Base-by-base conservation (phyloP, 441 rosid genomes). In the Oxalis stricta region DNA sequence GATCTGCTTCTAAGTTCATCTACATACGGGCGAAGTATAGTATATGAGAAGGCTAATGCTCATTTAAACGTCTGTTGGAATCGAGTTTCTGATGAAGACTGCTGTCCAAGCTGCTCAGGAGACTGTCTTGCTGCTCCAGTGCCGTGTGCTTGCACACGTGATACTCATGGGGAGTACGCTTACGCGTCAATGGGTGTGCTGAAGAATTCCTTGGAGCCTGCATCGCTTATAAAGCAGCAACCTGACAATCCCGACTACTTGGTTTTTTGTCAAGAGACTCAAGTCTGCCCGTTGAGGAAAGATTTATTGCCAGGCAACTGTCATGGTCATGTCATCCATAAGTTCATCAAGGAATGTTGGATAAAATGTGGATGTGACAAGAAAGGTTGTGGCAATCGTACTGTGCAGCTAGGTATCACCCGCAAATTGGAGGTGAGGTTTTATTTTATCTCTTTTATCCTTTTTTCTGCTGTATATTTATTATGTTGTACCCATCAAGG, bases 321-420 rank as follows among this genome's bases (percentile, higher is more conserved):
- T 66, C 79, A 73, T 46, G 94, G 97, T 12, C 97, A 88, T 44
- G 50, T 82, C 68, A 47, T 84, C 29, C 66, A 79, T 58, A 84
- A 73, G 71, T 88, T 88, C 48, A 72, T 84, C 33, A 88, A 88
- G 55, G 95, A 89, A 60, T 89, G 95, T 42, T 84, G 94, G 95
- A 72, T 58, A 51, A 84, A 82, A 70, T 89, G 97, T 62, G 95
- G 94, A 45, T 84, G 94, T 43, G 42, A 60, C 45, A 73, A 72
- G 88, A 48, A 40, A 13, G n/a, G n/a, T n/a, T 88, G 95, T 63
- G 88, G 92, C 45, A 89, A 89, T 63, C 74, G 94, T 35, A 48
- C 76, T 10, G 88, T 88, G n/a, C 92, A 82, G 52, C 69, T 91
- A 50, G 97, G 97, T 40, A 74, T 89, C 44, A 66, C 39, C 16